Percentiles rank a stretch among this genome's conserved stretches.
These are phyloP conservation scores for Eutypa lata DNA, from an alignment of 2,329 filamentous ascomycete genomes.

Conservation along the genomic window DNA sequence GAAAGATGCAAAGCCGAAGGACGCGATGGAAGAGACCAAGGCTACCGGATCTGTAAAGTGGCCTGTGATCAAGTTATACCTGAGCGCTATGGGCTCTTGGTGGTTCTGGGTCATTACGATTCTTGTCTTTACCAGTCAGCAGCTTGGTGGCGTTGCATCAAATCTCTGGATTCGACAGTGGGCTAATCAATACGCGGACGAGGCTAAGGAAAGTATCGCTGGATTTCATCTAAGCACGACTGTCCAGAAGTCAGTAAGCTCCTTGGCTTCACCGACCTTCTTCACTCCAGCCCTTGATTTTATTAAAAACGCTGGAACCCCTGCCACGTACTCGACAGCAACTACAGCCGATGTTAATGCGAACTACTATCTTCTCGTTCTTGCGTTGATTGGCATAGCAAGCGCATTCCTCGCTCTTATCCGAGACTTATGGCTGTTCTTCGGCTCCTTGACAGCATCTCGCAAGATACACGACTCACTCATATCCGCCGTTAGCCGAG, in stretches of 20 bases:
- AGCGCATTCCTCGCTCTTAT: constrained; percentile 80
- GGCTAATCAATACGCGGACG: constrained; percentile 77
- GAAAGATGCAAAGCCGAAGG: constrained; percentile 46
- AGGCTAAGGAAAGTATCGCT: constrained; percentile 35
- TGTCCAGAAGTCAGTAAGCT: constrained; percentile 32
- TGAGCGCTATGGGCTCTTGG: constrained; percentile 90
- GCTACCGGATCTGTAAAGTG: constrained; percentile 84
- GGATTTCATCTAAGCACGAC: constrained; percentile 31
- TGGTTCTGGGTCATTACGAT: constrained; percentile 85
- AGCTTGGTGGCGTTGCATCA: constrained; percentile 80
- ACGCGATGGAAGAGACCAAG: constrained; percentile 71
- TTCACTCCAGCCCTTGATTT: constrained; percentile 39
- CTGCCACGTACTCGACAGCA: constrained; percentile 34
- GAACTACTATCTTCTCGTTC: constrained; percentile 77
- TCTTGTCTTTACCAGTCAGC: constrained; percentile 75
- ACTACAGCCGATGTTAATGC: constrained; percentile 65
- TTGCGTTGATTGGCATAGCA: constrained; percentile 73
- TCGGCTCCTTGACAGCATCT: constrained; percentile 85
- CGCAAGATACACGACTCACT: constrained; percentile 77
- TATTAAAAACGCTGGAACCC: constrained; percentile 30
- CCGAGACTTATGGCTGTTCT: constrained; percentile 86
- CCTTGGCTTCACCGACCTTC: constrained; percentile 34
- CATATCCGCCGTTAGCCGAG: constrained; percentile 76
- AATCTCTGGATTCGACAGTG: constrained; percentile 95
- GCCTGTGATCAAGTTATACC: constrained; percentile 80